phyloP scores from a whole-genome alignment of 2,329 filamentous ascomycete species.

The Penicillium sp. region DNA sequence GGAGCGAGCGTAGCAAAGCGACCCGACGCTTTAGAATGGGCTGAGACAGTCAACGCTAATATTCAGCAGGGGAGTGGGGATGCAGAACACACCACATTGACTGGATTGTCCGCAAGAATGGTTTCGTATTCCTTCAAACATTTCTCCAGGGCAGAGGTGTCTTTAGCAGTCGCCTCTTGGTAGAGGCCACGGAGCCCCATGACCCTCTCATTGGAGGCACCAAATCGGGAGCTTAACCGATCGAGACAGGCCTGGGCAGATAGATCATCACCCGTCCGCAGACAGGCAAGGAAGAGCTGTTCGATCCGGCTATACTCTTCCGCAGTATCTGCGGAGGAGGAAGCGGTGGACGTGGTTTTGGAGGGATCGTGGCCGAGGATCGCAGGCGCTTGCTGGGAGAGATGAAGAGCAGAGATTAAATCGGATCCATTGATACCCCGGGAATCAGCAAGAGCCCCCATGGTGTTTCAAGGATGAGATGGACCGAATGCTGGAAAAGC shows the following conservation, averaged over 20 bases:
- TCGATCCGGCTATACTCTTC: slow-evolving; percentile 86
- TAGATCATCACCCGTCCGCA: slow-evolving; percentile 79
- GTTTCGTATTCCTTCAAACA: slow-evolving; percentile 77
- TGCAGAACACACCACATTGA: slow-evolving; percentile 69
- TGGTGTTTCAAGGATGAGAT: slow-evolving; percentile 1
- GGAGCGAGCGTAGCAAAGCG: slow-evolving; percentile 74
- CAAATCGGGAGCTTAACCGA: slow-evolving; percentile 77
- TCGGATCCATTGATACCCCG: slow-evolving; percentile 33
- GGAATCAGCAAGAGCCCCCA: slow-evolving; percentile 14
- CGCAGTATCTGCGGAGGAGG: slow-evolving; percentile 64
- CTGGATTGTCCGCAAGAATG: slow-evolving; percentile 69
- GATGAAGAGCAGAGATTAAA: slow-evolving; percentile 48
- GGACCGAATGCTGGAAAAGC: neutral
- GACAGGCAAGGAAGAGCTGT: slow-evolving; percentile 79
- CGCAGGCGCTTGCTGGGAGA: slow-evolving; percentile 45
- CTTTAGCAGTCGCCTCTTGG: slow-evolving; percentile 76
- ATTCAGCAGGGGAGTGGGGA: slow-evolving; percentile 30
- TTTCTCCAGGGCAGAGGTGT: slow-evolving; percentile 63
- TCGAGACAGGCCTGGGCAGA: slow-evolving; percentile 75
- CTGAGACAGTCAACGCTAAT: slow-evolving; percentile 43
- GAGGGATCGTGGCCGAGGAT: slow-evolving; percentile 49
- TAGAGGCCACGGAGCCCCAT: slow-evolving; percentile 80
- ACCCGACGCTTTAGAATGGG: slow-evolving; percentile 82
- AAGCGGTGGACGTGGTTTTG: slow-evolving; percentile 44
- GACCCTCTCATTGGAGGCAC: slow-evolving; percentile 78